Percentiles rank a stretch among this genome's conserved stretches.
Conservation (phyloP, 306 rosid species). For the Acacia crassicarpa region DNA sequence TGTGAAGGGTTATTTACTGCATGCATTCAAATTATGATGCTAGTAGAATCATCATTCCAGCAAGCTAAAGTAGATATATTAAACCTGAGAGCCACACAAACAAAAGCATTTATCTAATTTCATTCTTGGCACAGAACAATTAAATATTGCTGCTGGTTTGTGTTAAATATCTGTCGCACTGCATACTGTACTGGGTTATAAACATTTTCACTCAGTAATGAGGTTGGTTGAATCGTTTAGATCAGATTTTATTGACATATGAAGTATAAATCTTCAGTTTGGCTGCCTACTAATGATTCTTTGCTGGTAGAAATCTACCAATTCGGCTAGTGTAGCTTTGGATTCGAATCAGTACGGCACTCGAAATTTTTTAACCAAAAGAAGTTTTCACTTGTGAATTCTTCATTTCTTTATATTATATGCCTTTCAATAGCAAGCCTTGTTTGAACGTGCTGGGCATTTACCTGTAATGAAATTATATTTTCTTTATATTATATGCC, state of each 20-base stretch:
- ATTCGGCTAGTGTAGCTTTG: neutral
- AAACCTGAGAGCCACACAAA: constrained; percentile 11
- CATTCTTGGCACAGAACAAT: neutral
- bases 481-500: constrained; percentile 3
- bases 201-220: neutral
- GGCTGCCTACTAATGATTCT: neutral
- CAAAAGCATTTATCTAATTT: constrained; percentile 16
- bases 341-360: neutral
- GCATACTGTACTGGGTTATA: neutral
- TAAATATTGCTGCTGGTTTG: neutral
- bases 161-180: neutral
- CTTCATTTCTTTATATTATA: constrained; percentile 1
- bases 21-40: constrained; percentile 9
- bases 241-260: neutral
- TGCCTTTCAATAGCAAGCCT: neutral
- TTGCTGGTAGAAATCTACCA: neutral
- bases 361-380: neutral
- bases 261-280: neutral
- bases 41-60: neutral
- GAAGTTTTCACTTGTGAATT: neutral
- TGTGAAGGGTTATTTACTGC: neutral
- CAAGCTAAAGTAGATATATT: neutral
- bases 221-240: neutral
- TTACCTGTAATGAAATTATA: constrained; percentile 5
- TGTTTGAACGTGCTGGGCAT: constrained; percentile 15